These are phyloP conservation scores for Quercus phellos DNA, from an alignment of 331 rosid genomes.

Conservation along the genomic window DNA sequence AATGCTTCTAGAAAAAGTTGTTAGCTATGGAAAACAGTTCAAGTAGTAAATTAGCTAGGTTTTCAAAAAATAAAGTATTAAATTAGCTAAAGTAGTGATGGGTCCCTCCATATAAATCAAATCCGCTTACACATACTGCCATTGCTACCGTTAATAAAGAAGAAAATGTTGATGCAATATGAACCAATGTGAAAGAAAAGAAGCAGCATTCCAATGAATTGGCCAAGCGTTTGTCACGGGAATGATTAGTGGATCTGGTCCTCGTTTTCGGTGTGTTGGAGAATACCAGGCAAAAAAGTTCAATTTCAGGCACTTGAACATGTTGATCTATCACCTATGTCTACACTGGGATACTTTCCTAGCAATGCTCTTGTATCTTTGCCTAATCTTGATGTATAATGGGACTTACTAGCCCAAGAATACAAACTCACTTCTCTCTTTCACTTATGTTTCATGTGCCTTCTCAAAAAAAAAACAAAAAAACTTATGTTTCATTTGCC, in stretches of 20 bases:
- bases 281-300: slow-evolving; percentile 40
- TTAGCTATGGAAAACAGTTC: no score
- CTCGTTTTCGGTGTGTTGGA: slow-evolving; percentile 60
- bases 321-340: slow-evolving; percentile 30
- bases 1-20: no score
- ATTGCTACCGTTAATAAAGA: slow-evolving; percentile 1
- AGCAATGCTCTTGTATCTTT: slow-evolving; percentile 47
- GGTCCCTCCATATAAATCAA: background rate
- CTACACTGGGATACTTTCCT: slow-evolving; percentile 4
- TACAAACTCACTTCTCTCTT: background rate
- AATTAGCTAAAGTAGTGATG: background rate
- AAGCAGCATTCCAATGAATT: slow-evolving; percentile 24
- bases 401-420: slow-evolving; percentile 58
- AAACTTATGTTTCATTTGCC: no score
- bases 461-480: no score
- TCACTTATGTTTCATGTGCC: no score
- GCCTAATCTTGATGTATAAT: slow-evolving; percentile 49
- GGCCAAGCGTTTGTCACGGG: slow-evolving; percentile 37
- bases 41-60: no score
- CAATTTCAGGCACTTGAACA: slow-evolving; percentile 38
- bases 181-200: slow-evolving; percentile 17
- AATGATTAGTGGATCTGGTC: slow-evolving; percentile 56
- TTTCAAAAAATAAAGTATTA: no score
- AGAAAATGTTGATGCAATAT: slow-evolving; percentile 4
- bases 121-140: slow-evolving; percentile 2